phyloP scores from a whole-genome alignment of 768 basidiomycete genomes.

The Trichaptum fuscoviolaceum region DNA sequence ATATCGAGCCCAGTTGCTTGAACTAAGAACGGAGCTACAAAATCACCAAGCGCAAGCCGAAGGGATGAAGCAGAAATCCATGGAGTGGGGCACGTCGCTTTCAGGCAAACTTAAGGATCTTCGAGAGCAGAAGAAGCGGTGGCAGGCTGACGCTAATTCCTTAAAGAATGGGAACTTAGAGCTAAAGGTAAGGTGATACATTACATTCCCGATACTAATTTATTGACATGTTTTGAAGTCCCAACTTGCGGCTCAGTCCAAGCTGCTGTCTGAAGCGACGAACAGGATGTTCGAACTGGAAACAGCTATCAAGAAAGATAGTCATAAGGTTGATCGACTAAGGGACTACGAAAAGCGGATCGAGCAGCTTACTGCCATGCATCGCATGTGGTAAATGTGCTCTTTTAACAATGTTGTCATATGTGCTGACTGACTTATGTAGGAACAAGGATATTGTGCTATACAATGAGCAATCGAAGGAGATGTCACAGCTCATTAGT shows the following conservation, averaged over 20 bases:
- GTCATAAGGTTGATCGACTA: slow-evolving; percentile 76
- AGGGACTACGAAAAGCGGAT: slow-evolving; percentile 86
- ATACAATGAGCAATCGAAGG: slow-evolving; percentile 58
- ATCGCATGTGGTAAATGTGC: slow-evolving; percentile 64
- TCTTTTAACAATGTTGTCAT: slow-evolving; percentile 1
- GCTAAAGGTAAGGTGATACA: slow-evolving; percentile 40
- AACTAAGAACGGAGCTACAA: slow-evolving; percentile 62
- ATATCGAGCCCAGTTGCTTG: slow-evolving; percentile 62
- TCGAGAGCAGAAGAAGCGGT: slow-evolving; percentile 74
- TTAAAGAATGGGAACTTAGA: slow-evolving; percentile 71
- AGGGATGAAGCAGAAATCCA: slow-evolving; percentile 70
- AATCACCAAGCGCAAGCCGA: slow-evolving; percentile 71
- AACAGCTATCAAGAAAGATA: slow-evolving; percentile 71
- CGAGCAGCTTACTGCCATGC: slow-evolving; percentile 71
- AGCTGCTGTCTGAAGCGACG: slow-evolving; percentile 62
- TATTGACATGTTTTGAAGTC: slow-evolving; percentile 36
- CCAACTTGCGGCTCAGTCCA: slow-evolving; percentile 62
- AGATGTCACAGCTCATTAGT: slow-evolving; percentile 50
- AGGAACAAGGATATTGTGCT: slow-evolving; percentile 75
- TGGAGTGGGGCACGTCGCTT: slow-evolving; percentile 80
- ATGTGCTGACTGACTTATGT: background rate
- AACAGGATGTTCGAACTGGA: slow-evolving; percentile 64
- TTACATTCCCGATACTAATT: background rate
- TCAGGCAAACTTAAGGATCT: slow-evolving; percentile 70
- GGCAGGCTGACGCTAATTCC: slow-evolving; percentile 63